These are phyloP conservation scores for Solanum aculeatissimum DNA, from an alignment of 305 asterid species.

Conservation along the genomic window DNA sequence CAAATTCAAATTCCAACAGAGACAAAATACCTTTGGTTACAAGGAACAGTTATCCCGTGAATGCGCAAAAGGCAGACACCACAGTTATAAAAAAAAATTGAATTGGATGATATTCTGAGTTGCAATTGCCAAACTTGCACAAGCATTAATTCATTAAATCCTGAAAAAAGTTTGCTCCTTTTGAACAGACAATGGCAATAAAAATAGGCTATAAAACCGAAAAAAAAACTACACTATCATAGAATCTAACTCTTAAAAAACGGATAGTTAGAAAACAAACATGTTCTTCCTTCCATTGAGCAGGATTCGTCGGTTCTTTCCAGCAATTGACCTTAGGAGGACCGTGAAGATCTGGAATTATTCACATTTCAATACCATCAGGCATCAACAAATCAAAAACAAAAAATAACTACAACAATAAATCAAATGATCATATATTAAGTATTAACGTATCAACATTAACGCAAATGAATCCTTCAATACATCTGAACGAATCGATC, in stretches of 20 bases:
- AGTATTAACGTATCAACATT: neutral
- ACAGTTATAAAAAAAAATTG: neutral
- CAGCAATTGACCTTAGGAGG: conserved; percentile 11
- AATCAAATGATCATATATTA: neutral
- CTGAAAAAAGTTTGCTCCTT: neutral
- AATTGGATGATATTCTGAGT: neutral
- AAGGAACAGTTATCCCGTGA: too few species aligned
- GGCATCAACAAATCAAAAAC: neutral
- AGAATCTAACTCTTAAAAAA: neutral
- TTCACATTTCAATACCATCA: neutral
- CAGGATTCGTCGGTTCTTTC: conserved; percentile 14
- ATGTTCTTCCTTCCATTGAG: conserved; percentile 17
- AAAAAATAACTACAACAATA: neutral
- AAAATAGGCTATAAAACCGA: neutral
- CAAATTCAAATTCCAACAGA: neutral
- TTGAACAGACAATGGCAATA: neutral
- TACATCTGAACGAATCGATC: neutral
- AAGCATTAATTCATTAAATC: neutral
- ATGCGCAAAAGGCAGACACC: too few species aligned
- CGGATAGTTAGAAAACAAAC: neutral
- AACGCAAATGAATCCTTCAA: neutral
- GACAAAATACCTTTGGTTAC: neutral
- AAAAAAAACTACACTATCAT: neutral
- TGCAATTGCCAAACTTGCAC: neutral
- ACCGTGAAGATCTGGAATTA: conserved; percentile 1